These are phyloP conservation scores for Colletotrichum horii DNA, from an alignment of 2,329 filamentous ascomycete species.

Conservation along the genomic window DNA sequence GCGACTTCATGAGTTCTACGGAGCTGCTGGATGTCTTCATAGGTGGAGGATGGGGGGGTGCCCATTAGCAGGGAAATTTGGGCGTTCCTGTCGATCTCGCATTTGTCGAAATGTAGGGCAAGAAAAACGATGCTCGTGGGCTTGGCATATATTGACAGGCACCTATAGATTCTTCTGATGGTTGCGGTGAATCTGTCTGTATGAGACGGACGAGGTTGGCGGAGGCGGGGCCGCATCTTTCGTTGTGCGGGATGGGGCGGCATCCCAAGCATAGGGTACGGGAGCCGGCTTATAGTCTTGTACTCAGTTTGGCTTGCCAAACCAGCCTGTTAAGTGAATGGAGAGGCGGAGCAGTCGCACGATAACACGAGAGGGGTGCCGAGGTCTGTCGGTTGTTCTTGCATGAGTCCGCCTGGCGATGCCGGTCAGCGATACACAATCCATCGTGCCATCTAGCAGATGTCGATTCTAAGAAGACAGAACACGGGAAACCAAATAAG, in stretches of 20 bases:
- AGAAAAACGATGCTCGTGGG: no score
- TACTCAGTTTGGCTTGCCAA: accelerated
- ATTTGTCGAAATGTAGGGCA: background rate
- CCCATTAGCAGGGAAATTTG: no score
- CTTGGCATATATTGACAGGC: background rate
- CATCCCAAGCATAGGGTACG: background rate
- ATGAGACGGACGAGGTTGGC: accelerated
- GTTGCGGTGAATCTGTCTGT: background rate
- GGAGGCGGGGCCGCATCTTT: background rate
- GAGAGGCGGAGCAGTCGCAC: accelerated
- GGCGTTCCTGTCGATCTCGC: no score
- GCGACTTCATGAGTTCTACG: accelerated
- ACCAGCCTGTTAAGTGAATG: accelerated
- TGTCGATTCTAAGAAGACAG: no score
- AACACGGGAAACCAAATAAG: background rate
- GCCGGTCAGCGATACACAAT: no score
- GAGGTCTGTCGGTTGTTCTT: background rate
- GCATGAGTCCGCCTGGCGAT: background rate
- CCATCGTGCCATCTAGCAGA: no score
- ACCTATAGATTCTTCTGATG: background rate
- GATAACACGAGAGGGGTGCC: accelerated
- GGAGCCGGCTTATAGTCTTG: background rate
- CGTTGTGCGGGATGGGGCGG: accelerated
- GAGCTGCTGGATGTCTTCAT: background rate
- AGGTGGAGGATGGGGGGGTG: background rate